Percentiles rank a stretch among this genome's conserved stretches.
Conservation (phyloP, 23 red algal species). For the Gracilaria caudata region DNA sequence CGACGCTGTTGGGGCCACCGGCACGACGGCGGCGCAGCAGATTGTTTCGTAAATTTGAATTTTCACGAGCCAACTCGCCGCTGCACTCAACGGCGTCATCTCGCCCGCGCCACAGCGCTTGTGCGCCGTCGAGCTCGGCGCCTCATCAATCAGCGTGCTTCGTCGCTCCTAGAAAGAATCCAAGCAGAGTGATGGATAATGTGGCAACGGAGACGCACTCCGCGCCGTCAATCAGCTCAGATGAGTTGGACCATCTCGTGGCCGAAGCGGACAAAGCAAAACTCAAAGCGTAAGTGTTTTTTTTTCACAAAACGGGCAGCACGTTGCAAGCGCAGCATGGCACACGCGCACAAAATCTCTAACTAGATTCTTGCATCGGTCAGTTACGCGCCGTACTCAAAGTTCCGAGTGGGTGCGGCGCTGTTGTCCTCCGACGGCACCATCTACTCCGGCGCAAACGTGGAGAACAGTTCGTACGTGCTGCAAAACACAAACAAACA, state of each 20-base stretch:
- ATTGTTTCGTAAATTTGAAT: neutral
- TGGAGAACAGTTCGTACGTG: conserved; percentile 87
- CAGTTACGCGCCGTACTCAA: conserved; percentile 86
- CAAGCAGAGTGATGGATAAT: no score
- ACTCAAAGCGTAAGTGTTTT: conserved; percentile 71
- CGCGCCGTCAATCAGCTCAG: conserved; percentile 46
- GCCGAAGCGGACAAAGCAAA: conserved; percentile 67
- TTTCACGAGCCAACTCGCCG: neutral
- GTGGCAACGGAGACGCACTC: conserved; percentile 27
- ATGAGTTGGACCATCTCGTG: conserved; percentile 63
- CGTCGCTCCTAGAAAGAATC: no score
- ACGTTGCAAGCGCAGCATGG: no score
- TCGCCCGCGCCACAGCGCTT: no score
- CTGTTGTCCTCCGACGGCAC: conserved; percentile 51
- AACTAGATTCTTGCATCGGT: neutral
- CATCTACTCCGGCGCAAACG: conserved; percentile 82
- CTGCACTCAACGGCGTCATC: no score
- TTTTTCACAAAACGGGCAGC: no score
- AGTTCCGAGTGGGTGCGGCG: conserved; percentile 90
- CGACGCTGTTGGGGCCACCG: no score
- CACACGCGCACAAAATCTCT: neutral
- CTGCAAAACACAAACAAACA: neutral
- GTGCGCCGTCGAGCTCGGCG: no score
- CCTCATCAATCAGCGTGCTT: no score
- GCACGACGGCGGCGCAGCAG: neutral